Conservation (phyloP, 2,329 filamentous ascomycete species). For the Xylaria sp. region DNA sequence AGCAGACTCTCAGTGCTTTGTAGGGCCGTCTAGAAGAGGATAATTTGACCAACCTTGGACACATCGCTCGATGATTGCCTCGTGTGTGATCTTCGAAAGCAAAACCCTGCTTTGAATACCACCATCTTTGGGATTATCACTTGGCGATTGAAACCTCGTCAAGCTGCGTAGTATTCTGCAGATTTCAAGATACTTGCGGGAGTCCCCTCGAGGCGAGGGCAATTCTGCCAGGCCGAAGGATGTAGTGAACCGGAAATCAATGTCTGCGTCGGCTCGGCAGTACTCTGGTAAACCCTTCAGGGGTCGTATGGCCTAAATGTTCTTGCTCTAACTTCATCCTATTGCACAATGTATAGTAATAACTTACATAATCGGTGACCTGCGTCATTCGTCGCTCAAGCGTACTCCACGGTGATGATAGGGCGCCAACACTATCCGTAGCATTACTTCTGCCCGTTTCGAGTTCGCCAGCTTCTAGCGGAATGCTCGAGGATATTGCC, state of each 20-base stretch:
- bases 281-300: constrained; percentile 11
- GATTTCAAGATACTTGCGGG: constrained; percentile 18
- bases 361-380: constrained; percentile 4
- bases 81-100: background rate
- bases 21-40: background rate
- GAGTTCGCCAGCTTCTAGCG: background rate
- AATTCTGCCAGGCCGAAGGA: constrained; percentile 17
- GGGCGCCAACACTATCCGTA: background rate
- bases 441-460: constrained; percentile 1
- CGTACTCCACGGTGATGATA: constrained; percentile 10
- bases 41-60: background rate
- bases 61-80: constrained; percentile 2
- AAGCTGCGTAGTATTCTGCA: constrained; percentile 19
- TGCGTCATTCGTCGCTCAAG: constrained; percentile 11
- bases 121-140: background rate
- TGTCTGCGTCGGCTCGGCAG: constrained; percentile 7
- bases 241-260: constrained; percentile 13
- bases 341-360: background rate
- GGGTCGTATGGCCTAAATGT: background rate
- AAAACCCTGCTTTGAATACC: background rate
- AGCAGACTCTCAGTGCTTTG: background rate
- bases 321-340: constrained; percentile 3
- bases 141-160: constrained; percentile 10
- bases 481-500: background rate
- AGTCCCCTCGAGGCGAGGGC: constrained; percentile 7